These are phyloP conservation scores for Sclerotinia sclerotiorum DNA, from an alignment of 2,329 filamentous ascomycete genomes.

Conservation along the genomic window DNA sequence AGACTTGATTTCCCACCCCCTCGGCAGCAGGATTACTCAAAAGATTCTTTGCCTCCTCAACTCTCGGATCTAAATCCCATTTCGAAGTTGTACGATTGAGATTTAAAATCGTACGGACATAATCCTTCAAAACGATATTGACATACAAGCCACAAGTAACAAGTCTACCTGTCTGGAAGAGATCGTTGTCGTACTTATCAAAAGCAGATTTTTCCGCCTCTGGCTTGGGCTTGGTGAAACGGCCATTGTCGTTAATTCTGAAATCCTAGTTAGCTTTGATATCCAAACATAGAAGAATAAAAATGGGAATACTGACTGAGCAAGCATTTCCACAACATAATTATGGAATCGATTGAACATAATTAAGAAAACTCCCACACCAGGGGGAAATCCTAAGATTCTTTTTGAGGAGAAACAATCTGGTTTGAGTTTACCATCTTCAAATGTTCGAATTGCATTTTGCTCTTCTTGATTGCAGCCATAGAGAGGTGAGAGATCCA, in stretches of 20 bases:
- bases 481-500: constrained; percentile 49
- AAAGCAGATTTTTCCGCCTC: constrained; percentile 55
- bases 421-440: constrained; percentile 68
- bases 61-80: constrained; percentile 69
- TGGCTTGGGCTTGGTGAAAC: constrained; percentile 67
- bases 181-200: constrained; percentile 72
- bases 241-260: constrained; percentile 77
- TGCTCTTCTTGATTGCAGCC: constrained; percentile 41
- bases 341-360: constrained; percentile 81
- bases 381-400: constrained; percentile 68
- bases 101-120: constrained; percentile 62
- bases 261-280: constrained; percentile 12
- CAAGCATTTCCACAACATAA: constrained; percentile 74
- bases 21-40: constrained; percentile 39
- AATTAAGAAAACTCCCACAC: constrained; percentile 68
- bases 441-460: constrained; percentile 52
- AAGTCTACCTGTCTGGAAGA: constrained; percentile 78
- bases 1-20: constrained; percentile 78
- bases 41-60: constrained; percentile 55
- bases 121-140: constrained; percentile 74
- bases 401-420: constrained; percentile 72
- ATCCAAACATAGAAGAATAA: neutral
- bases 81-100: constrained; percentile 23
- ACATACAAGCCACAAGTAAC: constrained; percentile 72
- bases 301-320: constrained; percentile 44